Evolutionary conservation across 2,329 filamentous ascomycete genomes (phyloP).

Genomic region (Cordyceps cicadae): DNA sequence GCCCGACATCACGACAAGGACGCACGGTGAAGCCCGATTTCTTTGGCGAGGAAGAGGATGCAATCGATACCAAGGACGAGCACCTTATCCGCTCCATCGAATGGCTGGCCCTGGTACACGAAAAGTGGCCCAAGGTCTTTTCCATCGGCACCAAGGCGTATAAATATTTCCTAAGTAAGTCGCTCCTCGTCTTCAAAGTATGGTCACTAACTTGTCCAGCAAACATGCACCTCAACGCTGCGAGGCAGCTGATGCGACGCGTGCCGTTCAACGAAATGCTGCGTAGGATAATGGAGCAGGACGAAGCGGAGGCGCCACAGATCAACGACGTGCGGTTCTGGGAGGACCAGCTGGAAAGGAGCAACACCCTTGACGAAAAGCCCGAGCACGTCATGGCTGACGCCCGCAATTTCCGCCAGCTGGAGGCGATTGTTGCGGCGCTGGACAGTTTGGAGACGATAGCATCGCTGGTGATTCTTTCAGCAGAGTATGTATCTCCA

Average conservation of each 20-base stretch:
- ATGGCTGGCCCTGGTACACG: conserved; percentile 72
- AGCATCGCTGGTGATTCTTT: conserved; percentile 45
- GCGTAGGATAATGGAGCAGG: conserved; percentile 29
- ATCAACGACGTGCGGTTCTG: conserved; percentile 34
- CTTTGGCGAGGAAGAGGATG: conserved; percentile 52
- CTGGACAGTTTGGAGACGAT: conserved; percentile 63
- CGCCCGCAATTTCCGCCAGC: conserved; percentile 56
- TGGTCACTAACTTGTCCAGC: conserved; percentile 26
- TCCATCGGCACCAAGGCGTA: conserved; percentile 63
- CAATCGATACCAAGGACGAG: conserved; percentile 54
- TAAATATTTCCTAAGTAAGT: conserved; percentile 75
- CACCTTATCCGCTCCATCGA: conserved; percentile 70
- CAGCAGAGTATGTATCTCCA: conserved; percentile 38
- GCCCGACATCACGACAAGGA: conserved; percentile 33
- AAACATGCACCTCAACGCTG: conserved; percentile 44
- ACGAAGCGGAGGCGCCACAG: conserved; percentile 25
- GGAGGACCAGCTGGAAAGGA: conserved; percentile 29
- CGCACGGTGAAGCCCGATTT: conserved; percentile 63
- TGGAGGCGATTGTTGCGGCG: conserved; percentile 58
- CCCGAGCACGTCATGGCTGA: conserved; percentile 40
- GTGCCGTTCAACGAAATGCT: conserved; percentile 44
- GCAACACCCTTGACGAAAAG: conserved; percentile 27
- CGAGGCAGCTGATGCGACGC: conserved; percentile 43
- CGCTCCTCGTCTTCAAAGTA: not conserved
- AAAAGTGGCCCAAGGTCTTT: conserved; percentile 64